phyloP scores from a whole-genome alignment of 768 basidiomycete genomes.

The Lactarius sanguifluus region DNA sequence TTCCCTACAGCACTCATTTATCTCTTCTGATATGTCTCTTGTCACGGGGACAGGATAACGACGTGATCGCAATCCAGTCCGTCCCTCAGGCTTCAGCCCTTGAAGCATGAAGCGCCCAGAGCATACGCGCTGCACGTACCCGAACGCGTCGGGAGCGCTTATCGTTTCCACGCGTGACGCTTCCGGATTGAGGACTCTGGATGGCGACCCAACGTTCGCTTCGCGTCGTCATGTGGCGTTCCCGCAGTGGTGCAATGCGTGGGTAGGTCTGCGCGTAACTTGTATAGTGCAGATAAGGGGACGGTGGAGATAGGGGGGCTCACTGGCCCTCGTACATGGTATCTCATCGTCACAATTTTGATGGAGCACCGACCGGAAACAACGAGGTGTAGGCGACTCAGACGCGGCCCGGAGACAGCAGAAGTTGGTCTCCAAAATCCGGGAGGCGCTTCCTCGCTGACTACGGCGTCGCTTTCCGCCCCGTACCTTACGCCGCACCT shows the following conservation, averaged over 20 bases:
- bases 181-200: slow-evolving; percentile 14
- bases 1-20: slow-evolving; percentile 1
- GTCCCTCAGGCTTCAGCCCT: slow-evolving; percentile 36
- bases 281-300: not conserved
- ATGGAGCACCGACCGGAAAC: not conserved
- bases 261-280: not conserved
- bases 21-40: slow-evolving; percentile 5
- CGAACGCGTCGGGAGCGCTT: slow-evolving; percentile 11
- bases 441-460: slow-evolving; percentile 33
- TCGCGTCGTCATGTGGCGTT: slow-evolving; percentile 28
- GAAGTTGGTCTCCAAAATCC: not conserved
- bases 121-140: slow-evolving; percentile 27
- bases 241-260: slow-evolving; percentile 1
- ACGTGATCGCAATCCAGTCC: slow-evolving; percentile 40
- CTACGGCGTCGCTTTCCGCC: slow-evolving; percentile 18
- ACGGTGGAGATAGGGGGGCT: not conserved
- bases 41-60: slow-evolving; percentile 32
- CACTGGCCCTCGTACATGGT: too few relatives aligned
- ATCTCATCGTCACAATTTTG: too few relatives aligned
- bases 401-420: too few relatives aligned
- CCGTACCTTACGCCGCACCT: slow-evolving; percentile 27
- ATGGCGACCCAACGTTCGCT: slow-evolving; percentile 7
- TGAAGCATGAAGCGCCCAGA: slow-evolving; percentile 30
- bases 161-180: not conserved
- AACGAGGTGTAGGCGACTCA: slow-evolving; percentile 9